A percentile compares a stretch with the other conserved stretches of the same genome.
Evolutionary conservation across 768 basidiomycete genomes (phyloP).

Genomic region (Agrocybe praecox): DNA sequence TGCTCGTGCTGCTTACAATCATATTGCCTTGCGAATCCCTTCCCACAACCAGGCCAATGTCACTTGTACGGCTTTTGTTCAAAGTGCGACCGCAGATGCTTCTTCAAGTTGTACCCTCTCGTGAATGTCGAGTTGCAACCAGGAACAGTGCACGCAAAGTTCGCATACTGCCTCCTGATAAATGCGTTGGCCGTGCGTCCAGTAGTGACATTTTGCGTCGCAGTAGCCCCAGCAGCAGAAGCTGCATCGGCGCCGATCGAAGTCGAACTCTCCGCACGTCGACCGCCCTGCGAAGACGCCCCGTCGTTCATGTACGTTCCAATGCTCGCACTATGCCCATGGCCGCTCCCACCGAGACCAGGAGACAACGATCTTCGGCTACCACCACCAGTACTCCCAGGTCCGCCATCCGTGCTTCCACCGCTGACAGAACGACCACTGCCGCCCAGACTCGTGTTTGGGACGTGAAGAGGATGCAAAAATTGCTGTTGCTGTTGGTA

Average conservation of each 20-base stretch:
- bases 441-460: not conserved
- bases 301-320: slow-evolving; percentile 23
- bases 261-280: slow-evolving; percentile 13
- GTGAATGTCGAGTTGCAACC: slow-evolving; percentile 91
- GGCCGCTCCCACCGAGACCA: slow-evolving; percentile 1
- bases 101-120: slow-evolving; percentile 91
- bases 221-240: slow-evolving; percentile 21
- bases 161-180: slow-evolving; percentile 86
- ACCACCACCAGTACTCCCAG: not conserved
- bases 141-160: slow-evolving; percentile 80
- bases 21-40: slow-evolving; percentile 93
- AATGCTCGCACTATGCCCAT: slow-evolving; percentile 22
- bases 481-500: not conserved
- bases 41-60: slow-evolving; percentile 92
- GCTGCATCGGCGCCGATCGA: not conserved
- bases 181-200: slow-evolving; percentile 87
- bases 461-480: slow-evolving; percentile 8
- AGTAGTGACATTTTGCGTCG: slow-evolving; percentile 88
- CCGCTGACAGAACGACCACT: not conserved
- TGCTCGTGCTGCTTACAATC: slow-evolving; percentile 98
- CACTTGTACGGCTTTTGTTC: slow-evolving; percentile 96
- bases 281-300: slow-evolving; percentile 15
- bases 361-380: not conserved
- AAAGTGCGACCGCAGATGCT: slow-evolving; percentile 93
- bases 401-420: not conserved